Evolutionary conservation across 495 filamentous ascomycete genomes (phyloP).

Genomic region (Pseudotulostoma volvatum): DNA sequence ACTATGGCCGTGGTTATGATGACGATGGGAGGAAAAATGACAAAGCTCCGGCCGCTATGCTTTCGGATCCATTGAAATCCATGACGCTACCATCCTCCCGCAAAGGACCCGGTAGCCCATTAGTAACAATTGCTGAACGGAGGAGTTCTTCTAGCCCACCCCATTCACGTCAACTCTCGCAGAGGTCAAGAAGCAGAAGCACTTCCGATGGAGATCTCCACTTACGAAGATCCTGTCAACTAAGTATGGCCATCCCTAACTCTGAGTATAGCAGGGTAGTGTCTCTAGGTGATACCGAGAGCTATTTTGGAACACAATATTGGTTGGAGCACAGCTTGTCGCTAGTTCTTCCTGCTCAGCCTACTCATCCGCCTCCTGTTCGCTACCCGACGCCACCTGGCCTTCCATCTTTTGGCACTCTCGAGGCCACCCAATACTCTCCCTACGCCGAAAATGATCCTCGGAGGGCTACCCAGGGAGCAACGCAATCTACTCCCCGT

Average conservation of each 20-base stretch:
- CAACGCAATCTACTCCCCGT: slow-evolving; percentile 9
- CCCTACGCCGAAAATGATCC: not conserved
- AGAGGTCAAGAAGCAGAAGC: not conserved
- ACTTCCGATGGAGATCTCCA: not conserved
- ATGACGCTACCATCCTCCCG: not conserved
- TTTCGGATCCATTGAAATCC: not conserved
- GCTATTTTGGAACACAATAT: slow-evolving; percentile 3
- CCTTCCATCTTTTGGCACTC: slow-evolving; percentile 29
- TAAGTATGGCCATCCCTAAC: not conserved
- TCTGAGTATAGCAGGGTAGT: slow-evolving; percentile 7
- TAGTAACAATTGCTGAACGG: slow-evolving; percentile 1
- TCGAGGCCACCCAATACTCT: slow-evolving; percentile 23
- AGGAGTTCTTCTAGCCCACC: not conserved
- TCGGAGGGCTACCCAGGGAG: not conserved
- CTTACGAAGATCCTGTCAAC: not conserved
- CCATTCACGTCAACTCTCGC: slow-evolving; percentile 1
- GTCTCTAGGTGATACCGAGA: slow-evolving; percentile 11
- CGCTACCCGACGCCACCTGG: slow-evolving; percentile 31
- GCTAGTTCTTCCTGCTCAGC: slow-evolving; percentile 16
- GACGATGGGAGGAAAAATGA: too few species aligned
- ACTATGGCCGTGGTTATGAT: too few species aligned
- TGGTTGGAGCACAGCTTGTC: slow-evolving; percentile 15
- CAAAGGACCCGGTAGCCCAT: not conserved
- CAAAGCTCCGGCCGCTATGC: not conserved
- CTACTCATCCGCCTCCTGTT: slow-evolving; percentile 23